phyloP scores from a whole-genome alignment of 2,329 filamentous ascomycete genomes.

The Cercospora citrullina region DNA sequence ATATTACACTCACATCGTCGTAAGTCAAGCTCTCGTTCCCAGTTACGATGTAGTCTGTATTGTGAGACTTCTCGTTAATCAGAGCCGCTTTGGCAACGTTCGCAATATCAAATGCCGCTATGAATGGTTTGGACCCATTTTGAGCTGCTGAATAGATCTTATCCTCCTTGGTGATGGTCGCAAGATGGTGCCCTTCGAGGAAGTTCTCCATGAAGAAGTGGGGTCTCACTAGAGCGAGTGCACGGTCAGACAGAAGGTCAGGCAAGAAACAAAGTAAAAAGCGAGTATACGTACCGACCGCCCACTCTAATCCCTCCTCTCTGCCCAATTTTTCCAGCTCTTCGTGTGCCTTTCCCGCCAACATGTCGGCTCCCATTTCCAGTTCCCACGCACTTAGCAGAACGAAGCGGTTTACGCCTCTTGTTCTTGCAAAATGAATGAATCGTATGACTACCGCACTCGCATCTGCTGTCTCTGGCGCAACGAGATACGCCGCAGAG shows the following conservation, averaged over 20 bases:
- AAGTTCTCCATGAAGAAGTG: conserved; percentile 57
- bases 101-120: conserved; percentile 51
- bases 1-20: conserved; percentile 31
- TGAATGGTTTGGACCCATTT: conserved; percentile 50
- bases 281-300: conserved; percentile 29
- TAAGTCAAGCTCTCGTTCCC: conserved; percentile 40
- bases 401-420: conserved; percentile 48
- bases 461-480: conserved; percentile 40
- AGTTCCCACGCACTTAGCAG: conserved; percentile 38
- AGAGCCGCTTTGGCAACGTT: conserved; percentile 47
- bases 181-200: conserved; percentile 36
- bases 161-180: conserved; percentile 43
- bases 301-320: conserved; percentile 41
- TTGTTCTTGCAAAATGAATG: conserved; percentile 44
- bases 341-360: conserved; percentile 19
- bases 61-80: conserved; percentile 43
- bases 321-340: conserved; percentile 30
- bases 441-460: conserved; percentile 44
- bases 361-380: background rate
- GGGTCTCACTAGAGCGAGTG: conserved; percentile 40
- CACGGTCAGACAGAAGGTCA: background rate
- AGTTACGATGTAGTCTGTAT: conserved; percentile 44
- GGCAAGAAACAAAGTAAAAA: background rate
- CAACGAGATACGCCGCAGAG: conserved; percentile 46
- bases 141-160: conserved; percentile 48